These are phyloP conservation scores for Raddia guianensis DNA, from an alignment of 176 grass and related monocot species.

Conservation along the genomic window DNA sequence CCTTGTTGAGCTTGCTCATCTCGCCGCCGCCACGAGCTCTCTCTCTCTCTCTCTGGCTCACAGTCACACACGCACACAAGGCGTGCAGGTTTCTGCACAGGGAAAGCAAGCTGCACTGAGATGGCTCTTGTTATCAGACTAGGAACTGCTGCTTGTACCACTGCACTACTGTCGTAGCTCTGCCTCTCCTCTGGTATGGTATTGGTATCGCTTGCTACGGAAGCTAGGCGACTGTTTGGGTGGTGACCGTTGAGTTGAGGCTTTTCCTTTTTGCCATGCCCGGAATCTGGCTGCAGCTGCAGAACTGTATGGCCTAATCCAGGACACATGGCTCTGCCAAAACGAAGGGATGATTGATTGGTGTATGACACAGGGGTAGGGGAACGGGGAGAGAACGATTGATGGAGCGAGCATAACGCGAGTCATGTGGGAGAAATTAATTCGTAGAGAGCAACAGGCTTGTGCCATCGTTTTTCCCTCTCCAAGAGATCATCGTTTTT, in stretches of 20 bases:
- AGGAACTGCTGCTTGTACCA: background rate
- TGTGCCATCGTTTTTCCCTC: background rate
- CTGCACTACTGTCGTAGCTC: conserved; percentile 3
- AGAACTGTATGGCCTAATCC: background rate
- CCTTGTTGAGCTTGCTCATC: conserved; percentile 45
- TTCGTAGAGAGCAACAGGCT: conserved; percentile 10
- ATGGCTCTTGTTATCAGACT: conserved; percentile 16
- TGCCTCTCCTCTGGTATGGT: conserved; percentile 31
- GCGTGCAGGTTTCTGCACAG: background rate
- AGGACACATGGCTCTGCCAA: conserved; percentile 26
- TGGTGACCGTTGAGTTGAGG: background rate
- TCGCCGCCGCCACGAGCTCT: background rate
- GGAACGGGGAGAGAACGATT: background rate
- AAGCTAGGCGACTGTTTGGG: background rate
- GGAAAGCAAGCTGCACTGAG: background rate
- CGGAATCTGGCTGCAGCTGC: background rate
- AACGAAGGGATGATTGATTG: background rate
- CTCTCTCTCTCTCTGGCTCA: background rate
- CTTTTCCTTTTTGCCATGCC: conserved; percentile 33
- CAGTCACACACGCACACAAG: no score
- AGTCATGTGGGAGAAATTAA: conserved; percentile 18
- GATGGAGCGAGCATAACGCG: background rate
- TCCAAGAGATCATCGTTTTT: background rate
- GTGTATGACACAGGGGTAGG: background rate
- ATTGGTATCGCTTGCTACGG: conserved; percentile 1